These are phyloP conservation scores for Saprolegnia parasitica DNA, from an alignment of 352 stramenopile genomes.

Conservation along the genomic window DNA sequence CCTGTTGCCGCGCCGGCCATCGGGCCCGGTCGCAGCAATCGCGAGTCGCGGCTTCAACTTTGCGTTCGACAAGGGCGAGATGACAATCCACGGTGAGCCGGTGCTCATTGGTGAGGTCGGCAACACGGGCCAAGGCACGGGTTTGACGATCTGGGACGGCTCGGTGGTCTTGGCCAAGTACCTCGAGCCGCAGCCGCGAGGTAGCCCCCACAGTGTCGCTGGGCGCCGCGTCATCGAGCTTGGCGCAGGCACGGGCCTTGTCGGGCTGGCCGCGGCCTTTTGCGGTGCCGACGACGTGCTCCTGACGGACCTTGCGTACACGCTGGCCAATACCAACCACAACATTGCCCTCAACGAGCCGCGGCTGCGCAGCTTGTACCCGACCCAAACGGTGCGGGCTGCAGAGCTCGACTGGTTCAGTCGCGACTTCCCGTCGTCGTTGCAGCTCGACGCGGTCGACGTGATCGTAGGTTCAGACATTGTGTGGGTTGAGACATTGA, in stretches of 20 bases:
- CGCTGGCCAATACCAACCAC: conserved; percentile 63
- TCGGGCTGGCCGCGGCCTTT: conserved; percentile 72
- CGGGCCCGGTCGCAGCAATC: conserved; percentile 7
- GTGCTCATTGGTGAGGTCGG: conserved; percentile 60
- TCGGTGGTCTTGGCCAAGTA: conserved; percentile 90
- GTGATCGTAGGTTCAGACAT: conserved; percentile 86
- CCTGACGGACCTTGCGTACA: conserved; percentile 85
- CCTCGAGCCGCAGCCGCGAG: conserved; percentile 53
- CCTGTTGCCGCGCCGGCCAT: background rate
- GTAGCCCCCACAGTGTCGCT: conserved; percentile 29
- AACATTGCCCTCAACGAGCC: conserved; percentile 35
- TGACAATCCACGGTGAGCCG: conserved; percentile 50
- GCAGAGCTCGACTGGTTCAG: conserved; percentile 69
- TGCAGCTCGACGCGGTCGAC: conserved; percentile 60
- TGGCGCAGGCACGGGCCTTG: conserved; percentile 79
- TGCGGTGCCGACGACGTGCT: conserved; percentile 70
- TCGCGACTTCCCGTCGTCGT: conserved; percentile 28
- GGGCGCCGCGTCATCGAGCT: conserved; percentile 70
- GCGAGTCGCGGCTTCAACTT: conserved; percentile 41
- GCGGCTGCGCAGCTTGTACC: background rate
- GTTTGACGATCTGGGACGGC: conserved; percentile 88
- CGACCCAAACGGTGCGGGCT: conserved; percentile 25
- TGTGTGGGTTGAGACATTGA: conserved; percentile 87
- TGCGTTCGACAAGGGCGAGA: conserved; percentile 37
- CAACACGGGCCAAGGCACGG: conserved; percentile 82